Base-by-base conservation (phyloP, 139 green algal species). In the Asterochloris erici region DNA sequence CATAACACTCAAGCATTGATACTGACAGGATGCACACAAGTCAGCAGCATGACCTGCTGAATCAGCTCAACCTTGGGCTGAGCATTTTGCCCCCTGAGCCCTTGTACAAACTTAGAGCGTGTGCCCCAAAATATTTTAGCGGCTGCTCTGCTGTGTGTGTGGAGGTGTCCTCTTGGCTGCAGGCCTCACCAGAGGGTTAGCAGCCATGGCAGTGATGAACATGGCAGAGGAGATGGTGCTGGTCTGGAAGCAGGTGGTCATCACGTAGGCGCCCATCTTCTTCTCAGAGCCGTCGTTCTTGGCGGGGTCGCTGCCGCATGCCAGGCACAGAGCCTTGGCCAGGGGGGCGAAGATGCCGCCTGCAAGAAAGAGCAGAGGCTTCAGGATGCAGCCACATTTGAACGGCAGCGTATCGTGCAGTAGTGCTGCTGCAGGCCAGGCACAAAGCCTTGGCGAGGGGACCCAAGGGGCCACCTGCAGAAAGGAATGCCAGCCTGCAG, bases 271-370 rank as follows among this genome's bases (percentile, higher is more conserved):
- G 38, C 97, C 97, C 91, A 99, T 96, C 88, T 98, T 98, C 83
- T 94, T 95, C 85, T 96, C 89, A 15, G 97, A 99, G 86, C 96
- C 96, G 61, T 95, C 89, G 38, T 54, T 54, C 81, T 95, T 94
- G 54, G 94, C 93, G 0, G 94, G 94, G 85, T 98, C 93, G 68
- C 64, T 85, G 84, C 96, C 96, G 87, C 96, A 98, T 14, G 96
- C 94, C 66, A 98, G 86, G 91, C 95, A 98, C 73, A 98, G 91
- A n/a, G 95, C 93, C 90, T 90, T 98, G 81, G 97, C 95, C 6
- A 99, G 92, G 9, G 97, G 97, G 83, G 98, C 95, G 95, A 99
- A 99, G 85, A 99, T 98, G 84, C 97, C 97, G 75, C 96, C 96
- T 68, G 60, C 54, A 79, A 13, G 14, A 23, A 47, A 64, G 38